Base-by-base conservation (phyloP, 2,329 filamentous ascomycete species). In the Leptodontidium sp. region DNA sequence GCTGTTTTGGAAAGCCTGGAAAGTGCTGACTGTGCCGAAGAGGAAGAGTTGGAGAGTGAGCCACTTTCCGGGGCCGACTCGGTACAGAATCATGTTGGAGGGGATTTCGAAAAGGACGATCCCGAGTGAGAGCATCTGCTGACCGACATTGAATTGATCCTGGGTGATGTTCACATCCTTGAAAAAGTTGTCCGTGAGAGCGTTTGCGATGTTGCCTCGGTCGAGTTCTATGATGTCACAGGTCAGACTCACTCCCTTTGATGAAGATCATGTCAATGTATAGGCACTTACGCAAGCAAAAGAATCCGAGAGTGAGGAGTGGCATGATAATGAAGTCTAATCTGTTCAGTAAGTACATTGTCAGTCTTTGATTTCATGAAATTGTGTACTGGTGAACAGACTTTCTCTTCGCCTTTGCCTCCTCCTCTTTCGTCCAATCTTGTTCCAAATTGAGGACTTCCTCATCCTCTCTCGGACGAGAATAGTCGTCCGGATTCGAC, bases 1-100 rank as follows among this genome's bases (percentile, higher is more conserved):
- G 67, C 84, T 85, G 50, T 81, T 86, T 12, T 82, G 77, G 64
- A 77, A 79, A 35, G 73, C 75, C 62, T 81, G 78, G 11, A 78
- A 73, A 11, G 75, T 76, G 21, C 75, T 74, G 21, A 80, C 75
- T 2, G 76, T 64, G 5, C 78, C 77, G 79, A 81, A 81, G 17
- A 77, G 70, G 26, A 79, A 53, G 26, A 81, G 75, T 69, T 81
- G 78, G 1, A 65, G 59, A 0, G 78, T 72, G 1, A 80, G 67
- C 75, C 77, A 80, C 57, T 66, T 72, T 45, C 72, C 72, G 2
- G 79, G 75, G 5, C 78, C 78, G 9, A 72, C 66, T 1, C 69
- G 68, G 38, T 76, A 71, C 1, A 80, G 69, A 5, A 79, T 65
- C 53, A 80, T 76, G 62, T 79, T 79, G 29, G 75, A 77, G 0